Evolutionary conservation across 2,329 filamentous ascomycete genomes (phyloP), one percentile per base, ranked within the genome.

Genomic region (Nigrograna mackinnonii): DNA sequence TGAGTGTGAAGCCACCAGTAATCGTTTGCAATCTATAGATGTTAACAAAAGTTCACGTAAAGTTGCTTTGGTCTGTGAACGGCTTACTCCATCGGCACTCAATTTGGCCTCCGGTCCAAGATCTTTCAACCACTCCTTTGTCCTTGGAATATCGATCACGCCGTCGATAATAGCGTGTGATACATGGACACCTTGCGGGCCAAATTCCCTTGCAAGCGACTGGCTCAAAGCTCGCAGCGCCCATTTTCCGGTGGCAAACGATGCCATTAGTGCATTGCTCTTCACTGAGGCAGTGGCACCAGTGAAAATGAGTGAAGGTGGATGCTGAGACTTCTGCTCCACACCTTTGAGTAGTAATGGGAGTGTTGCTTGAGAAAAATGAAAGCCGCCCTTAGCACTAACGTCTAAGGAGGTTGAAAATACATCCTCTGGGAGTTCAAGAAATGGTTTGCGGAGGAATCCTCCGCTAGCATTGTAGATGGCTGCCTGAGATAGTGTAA

Each of bases 1-100:
- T 96, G 90, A 0, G 84, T 86, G 61, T 95, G 90, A 58, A 95
- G 64, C 62, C 85, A 76, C 89, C 89, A 95, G 60, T 95, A 95
- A 9, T 82, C 80, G 52, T 95, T 89, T 9, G 90, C 90, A 75
- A 95, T 95, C 84, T 92, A 46, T 34, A 14, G 22, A 39, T 7
- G 9, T 50, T 22, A 52, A 53, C 42, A 44, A 16, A 14, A n/a
- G n/a, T n/a, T n/a, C n/a, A n/a, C n/a, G n/a, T n/a, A n/a, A n/a
- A n/a, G n/a, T n/a, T n/a, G n/a, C n/a, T n/a, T n/a, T n/a, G n/a
- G n/a, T n/a, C n/a, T n/a, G n/a, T n/a, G n/a, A n/a, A n/a, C 19
- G 35, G 77, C 85, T 75, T 68, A 90, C 87, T 53, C 85, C 86
- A 50, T 89, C 85, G 6, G 89, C 79, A 48, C 73, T 83, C 46